Evolutionary conservation across 2,329 filamentous ascomycete genomes (phyloP).

Genomic region (Verruconis gallopava): DNA sequence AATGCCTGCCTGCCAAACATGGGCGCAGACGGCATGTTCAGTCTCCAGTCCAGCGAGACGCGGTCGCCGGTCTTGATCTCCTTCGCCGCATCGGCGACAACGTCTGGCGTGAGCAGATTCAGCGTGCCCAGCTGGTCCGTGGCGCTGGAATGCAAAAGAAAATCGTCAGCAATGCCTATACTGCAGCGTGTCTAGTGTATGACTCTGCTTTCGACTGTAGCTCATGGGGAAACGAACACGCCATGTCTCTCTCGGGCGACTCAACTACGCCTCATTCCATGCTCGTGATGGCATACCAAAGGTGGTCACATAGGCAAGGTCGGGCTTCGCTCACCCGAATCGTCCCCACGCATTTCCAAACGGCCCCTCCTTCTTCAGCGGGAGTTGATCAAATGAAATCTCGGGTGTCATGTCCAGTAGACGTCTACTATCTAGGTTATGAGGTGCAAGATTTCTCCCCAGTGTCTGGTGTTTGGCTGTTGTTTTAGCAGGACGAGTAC

Average conservation of each 20-base stretch:
- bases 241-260: too few species aligned
- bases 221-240: too few species aligned
- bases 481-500: too few species aligned
- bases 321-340: conserved; percentile 12
- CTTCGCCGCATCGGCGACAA: conserved; percentile 38
- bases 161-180: too few species aligned
- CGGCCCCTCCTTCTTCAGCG: conserved; percentile 15
- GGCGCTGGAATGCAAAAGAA: conserved; percentile 24
- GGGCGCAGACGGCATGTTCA: conserved; percentile 44
- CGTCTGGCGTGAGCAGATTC: conserved; percentile 45
- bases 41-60: conserved; percentile 44
- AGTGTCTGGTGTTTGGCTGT: too few species aligned
- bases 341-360: not conserved
- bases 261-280: too few species aligned
- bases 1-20: conserved; percentile 46
- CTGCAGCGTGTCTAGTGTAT: too few species aligned
- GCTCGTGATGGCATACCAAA: too few species aligned
- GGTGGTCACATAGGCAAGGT: too few species aligned
- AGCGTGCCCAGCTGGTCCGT: conserved; percentile 47
- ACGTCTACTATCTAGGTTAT: too few species aligned
- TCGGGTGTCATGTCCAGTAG: not conserved
- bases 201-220: not conserved
- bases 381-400: conserved; percentile 1
- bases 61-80: conserved; percentile 39
- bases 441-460: too few species aligned